Evolutionary conservation across 2,329 filamentous ascomycete genomes (phyloP), one percentile per base, ranked within the genome.

Genomic region (Fusarium scirpi): DNA sequence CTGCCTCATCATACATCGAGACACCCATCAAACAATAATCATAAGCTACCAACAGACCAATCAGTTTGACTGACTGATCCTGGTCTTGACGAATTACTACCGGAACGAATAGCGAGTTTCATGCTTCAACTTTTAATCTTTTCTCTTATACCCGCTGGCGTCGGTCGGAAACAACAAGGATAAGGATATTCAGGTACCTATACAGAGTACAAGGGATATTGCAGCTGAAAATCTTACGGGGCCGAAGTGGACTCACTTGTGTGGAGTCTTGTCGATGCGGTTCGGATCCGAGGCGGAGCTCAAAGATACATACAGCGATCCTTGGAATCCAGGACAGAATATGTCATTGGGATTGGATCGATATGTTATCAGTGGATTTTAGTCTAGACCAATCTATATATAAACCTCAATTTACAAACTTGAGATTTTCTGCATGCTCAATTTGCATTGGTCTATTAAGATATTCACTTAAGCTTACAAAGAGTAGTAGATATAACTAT

Each of bases 1-100:
- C 68, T 20, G 69, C 62, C 18, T 65, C 73, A 30, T 70, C 71
- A 40, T 74, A 73, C 58, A 54, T 60, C 6, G 74, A 76, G 62
- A 51, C 70, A 46, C 20, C 47, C 44, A 49, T n/a, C 66, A 75
- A 76, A 52, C 60, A 71, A 54, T 76, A 62, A 38, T 66, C 52
- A 32, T 12, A 46, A 45, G n/a, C 16, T 40, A 30, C 15, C 55
- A 32, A 32, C 22, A 13, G 40, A n/a, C 30, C 10, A 40, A 24
- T 40, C 18, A 25, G 18, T 20, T 32, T n/a, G 41, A 45, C 25
- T 18, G 20, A 60, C 27, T 10, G 34, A 25, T 41, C 45, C 38
- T 30, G 38, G 61, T 57, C 34, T 29, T 44, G 54, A 61, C 46
- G 54, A 62, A 58, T 53, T 58, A 65, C 49, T 56, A 57, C 52